phyloP scores from a whole-genome alignment of 495 filamentous ascomycete species.

The Polyplosphaeria fusca region DNA sequence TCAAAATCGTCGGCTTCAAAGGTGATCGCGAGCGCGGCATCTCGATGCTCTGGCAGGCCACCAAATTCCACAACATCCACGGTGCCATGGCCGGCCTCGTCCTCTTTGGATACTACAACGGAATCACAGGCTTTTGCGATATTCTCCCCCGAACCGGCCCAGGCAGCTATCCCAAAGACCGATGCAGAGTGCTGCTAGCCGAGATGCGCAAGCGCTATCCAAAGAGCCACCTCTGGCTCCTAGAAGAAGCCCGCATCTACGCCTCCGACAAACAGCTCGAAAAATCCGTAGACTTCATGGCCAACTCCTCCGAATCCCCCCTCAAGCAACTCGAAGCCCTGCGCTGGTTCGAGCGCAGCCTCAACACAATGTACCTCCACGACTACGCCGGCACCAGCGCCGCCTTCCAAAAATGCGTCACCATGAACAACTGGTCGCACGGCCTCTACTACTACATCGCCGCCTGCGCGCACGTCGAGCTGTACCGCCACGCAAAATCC shows the following conservation, averaged over 20 bases:
- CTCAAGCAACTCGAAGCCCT: conserved; percentile 83
- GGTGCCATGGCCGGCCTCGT: conserved; percentile 83
- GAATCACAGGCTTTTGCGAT: conserved; percentile 77
- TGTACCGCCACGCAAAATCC: conserved; percentile 63
- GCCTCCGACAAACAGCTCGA: conserved; percentile 64
- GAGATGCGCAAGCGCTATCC: conserved; percentile 77
- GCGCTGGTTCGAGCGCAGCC: conserved; percentile 76
- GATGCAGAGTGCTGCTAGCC: conserved; percentile 63
- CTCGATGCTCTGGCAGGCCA: conserved; percentile 86
- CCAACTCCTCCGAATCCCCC: conserved; percentile 55
- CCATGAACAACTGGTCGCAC: conserved; percentile 88
- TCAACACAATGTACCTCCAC: conserved; percentile 77
- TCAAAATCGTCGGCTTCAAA: conserved; percentile 86
- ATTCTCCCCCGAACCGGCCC: conserved; percentile 67
- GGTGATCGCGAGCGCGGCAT: conserved; percentile 84
- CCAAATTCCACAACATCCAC: conserved; percentile 82
- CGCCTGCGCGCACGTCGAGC: conserved; percentile 69
- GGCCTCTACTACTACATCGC: conserved; percentile 88
- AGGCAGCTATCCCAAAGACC: conserved; percentile 68
- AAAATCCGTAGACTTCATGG: conserved; percentile 64
- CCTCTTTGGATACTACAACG: conserved; percentile 83
- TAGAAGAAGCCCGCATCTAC: conserved; percentile 84
- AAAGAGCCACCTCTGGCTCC: conserved; percentile 77
- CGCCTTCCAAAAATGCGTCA: conserved; percentile 66
- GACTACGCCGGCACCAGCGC: conserved; percentile 66